A percentile compares a stretch with the other conserved stretches of the same genome.
These are phyloP conservation scores for Colletotrichum abscissum DNA, from an alignment of 2,329 filamentous ascomycete species.

Conservation along the genomic window DNA sequence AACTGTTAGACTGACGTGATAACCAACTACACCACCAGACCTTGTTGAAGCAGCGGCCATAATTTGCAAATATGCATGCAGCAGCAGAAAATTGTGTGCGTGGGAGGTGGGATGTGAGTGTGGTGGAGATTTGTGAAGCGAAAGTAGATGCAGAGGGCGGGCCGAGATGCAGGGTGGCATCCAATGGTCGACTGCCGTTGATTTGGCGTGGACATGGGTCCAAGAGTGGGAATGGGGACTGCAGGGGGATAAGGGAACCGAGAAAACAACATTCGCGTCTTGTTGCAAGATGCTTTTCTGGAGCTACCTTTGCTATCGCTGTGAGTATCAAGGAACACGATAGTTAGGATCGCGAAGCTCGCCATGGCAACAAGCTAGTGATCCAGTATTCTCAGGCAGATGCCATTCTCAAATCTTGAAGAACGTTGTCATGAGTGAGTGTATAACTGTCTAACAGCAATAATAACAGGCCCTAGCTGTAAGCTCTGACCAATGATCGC, in stretches of 20 bases:
- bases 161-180: slow-evolving; percentile 5
- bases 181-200: background rate
- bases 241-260: background rate
- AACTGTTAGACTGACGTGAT: slow-evolving; percentile 60
- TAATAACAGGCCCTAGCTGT: background rate
- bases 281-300: background rate
- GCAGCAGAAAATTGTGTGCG: background rate
- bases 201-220: background rate
- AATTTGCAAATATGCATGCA: background rate
- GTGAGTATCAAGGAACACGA: background rate
- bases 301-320: background rate
- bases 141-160: background rate
- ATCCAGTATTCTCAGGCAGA: background rate
- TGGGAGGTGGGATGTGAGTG: background rate
- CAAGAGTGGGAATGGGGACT: background rate
- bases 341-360: no score
- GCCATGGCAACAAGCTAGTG: no score
- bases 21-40: slow-evolving; percentile 51
- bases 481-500: slow-evolving; percentile 5
- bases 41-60: rapidly evolving
- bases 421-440: background rate
- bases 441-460: no score
- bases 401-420: background rate
- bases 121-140: background rate
- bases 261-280: background rate